Conservation (phyloP, 176 grass and related monocot genomes). For the Rhynchospora tenuis region DNA sequence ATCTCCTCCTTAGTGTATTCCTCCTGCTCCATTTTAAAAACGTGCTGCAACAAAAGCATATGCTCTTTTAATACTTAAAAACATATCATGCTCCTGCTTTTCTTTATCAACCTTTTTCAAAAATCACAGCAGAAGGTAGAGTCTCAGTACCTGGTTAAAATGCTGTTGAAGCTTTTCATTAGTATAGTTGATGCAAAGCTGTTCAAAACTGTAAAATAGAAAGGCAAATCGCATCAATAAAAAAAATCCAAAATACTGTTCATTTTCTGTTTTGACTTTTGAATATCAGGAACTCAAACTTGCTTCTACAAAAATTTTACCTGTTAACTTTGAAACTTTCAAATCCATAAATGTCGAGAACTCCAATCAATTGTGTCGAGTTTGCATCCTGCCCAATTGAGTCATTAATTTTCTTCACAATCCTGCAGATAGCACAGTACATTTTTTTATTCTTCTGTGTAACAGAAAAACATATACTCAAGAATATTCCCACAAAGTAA, state of each 20-base stretch:
- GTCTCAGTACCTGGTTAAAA: conserved; percentile 82
- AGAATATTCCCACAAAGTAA: not conserved
- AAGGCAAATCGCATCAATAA: conserved; percentile 18
- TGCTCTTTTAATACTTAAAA: conserved; percentile 23
- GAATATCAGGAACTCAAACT: not conserved
- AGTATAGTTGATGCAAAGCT: conserved; percentile 99
- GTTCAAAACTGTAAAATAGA: conserved; percentile 65
- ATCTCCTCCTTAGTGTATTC: conserved; percentile 98
- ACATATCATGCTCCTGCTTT: conserved; percentile 1
- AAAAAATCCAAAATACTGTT: conserved; percentile 1
- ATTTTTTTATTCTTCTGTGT: not conserved
- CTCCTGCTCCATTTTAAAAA: conserved; percentile 99
- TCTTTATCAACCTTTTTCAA: not conserved
- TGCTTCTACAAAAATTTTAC: conserved; percentile 34
- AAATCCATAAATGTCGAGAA: conserved; percentile 99
- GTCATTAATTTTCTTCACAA: conserved; percentile 97
- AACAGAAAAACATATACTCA: not conserved
- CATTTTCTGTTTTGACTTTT: not conserved
- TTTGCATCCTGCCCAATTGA: conserved; percentile 99
- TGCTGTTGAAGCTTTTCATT: conserved; percentile 99
- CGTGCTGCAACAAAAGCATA: conserved; percentile 62
- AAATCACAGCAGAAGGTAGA: not conserved
- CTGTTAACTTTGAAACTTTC: conserved; percentile 99
- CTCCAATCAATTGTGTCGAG: conserved; percentile 94
- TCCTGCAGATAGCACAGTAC: conserved; percentile 51